A percentile compares a stretch with the other conserved stretches of the same genome.
Conservation (phyloP, 805 yeast genomes). For the Lipomyces sp. region DNA sequence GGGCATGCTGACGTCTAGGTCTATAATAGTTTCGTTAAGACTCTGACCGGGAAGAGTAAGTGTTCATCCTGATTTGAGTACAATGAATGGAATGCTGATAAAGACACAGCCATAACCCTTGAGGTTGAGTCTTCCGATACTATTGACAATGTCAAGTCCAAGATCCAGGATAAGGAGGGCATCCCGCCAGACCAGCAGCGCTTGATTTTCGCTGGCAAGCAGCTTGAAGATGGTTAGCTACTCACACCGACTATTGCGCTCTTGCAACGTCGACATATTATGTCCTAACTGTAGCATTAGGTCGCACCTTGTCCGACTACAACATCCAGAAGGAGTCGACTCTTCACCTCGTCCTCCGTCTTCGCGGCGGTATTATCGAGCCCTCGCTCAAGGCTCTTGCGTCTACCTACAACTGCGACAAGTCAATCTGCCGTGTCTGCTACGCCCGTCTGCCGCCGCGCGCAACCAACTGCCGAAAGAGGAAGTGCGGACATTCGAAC, state of each 20-base stretch:
- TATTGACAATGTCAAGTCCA: conserved; percentile 97
- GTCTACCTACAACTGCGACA: conserved; percentile 99
- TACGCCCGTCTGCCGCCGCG: conserved; percentile 99
- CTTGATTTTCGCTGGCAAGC: conserved; percentile 99
- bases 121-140: conserved; percentile 99
- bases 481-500: conserved; percentile 99
- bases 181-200: conserved; percentile 99
- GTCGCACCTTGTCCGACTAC: conserved; percentile 98
- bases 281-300: conserved; percentile 38
- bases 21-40: conserved; percentile 37
- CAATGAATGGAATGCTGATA: not conserved
- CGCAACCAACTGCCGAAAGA: conserved; percentile 99
- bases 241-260: not conserved
- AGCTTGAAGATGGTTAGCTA: conserved; percentile 70
- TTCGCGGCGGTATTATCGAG: conserved; percentile 99
- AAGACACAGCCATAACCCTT: conserved; percentile 62
- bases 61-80: not conserved
- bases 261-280: not conserved
- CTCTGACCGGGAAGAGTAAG: conserved; percentile 39
- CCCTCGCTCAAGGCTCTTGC: conserved; percentile 99
- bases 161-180: conserved; percentile 99
- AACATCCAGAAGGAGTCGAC: conserved; percentile 99
- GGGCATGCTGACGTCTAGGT: conserved; percentile 2
- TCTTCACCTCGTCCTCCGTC: conserved; percentile 90
- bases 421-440: conserved; percentile 98